Base-by-base conservation (phyloP, 2,329 filamentous ascomycete species). In the Hypoxylon sp. region DNA sequence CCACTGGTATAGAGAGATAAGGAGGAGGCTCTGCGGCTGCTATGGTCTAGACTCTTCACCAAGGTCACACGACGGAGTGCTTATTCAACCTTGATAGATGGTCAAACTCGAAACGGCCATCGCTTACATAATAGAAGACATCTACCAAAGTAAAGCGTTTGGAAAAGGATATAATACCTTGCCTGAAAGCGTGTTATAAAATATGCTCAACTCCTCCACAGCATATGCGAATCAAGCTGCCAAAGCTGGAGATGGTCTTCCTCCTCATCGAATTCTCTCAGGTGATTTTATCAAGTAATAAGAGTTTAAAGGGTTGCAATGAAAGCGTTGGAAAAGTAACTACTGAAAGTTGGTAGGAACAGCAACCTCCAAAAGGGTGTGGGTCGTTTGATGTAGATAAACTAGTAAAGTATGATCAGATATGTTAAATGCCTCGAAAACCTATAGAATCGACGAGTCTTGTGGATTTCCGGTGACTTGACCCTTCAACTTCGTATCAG, bases 401-500 rank as follows among this genome's bases (percentile, higher is more conserved):
- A 17, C 37, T n/a, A 7, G 37, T 6, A 15, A n/a, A 2, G 37
- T 39, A 42, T 17, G 15, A 42, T 17, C n/a, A 42, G 37, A n/a
- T 42, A 5, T 2, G n/a, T 17, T 17, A 17, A 15, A 44, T 19
- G n/a, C 10, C 39, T 44, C 10, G n/a, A 19, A 44, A 10, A 19
- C 39, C n/a, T 19, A 44, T 17, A 7, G 15, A 44, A 7, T 44
- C 17, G 17, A 19, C 3, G 6, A 17, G 7, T 44, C 8, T 44
- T 10, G n/a, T 19, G 39, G 39, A 44, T 19, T 44, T 52, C 24
- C 11, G 44, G 29, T 39, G 17, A 15, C 19, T 46, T 52, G 15
- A 11, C 21, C 32, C 13, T 55, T 42, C 31, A 47, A 62, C 62
- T 37, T 58, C 60, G 56, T 64, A 32, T 54, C 48, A 48, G 21